Conservation (phyloP, 2,329 filamentous ascomycete species). For the Epichloe amarillans region DNA sequence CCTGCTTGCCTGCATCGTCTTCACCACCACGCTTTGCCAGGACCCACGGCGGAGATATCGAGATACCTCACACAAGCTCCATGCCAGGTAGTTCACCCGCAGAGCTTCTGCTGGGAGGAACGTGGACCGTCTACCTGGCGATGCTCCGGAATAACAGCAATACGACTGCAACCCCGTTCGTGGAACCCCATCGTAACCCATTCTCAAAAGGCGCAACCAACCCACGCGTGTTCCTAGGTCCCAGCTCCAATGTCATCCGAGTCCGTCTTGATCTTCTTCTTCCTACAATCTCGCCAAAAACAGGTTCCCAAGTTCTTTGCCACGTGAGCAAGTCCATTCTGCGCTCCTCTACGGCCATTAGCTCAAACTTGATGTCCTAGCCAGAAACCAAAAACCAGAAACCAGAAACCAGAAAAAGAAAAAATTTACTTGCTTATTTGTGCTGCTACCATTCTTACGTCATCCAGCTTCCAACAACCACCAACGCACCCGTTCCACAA, state of each 20-base stretch:
- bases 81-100: not conserved
- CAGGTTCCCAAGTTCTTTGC: not conserved
- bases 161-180: not conserved
- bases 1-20: too few relatives aligned
- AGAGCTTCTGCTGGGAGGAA: not conserved
- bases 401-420: too few relatives aligned
- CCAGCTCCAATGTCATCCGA: not conserved
- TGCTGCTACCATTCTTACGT: slow-evolving; percentile 5
- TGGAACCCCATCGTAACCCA: slow-evolving; percentile 4
- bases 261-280: not conserved
- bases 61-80: not conserved
- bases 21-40: too few relatives aligned
- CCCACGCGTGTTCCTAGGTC: too few relatives aligned
- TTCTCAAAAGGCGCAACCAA: not conserved
- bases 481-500: slow-evolving; percentile 7
- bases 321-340: not conserved
- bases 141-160: not conserved
- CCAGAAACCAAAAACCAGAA: not conserved
- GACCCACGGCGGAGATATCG: not conserved
- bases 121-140: not conserved
- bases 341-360: not conserved
- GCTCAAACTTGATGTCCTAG: not conserved
- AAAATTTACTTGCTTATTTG: not conserved
- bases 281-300: not conserved
- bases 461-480: slow-evolving; percentile 4